Conservation (phyloP, 495 filamentous ascomycete species). For the Lasiosphaeria hispida region DNA sequence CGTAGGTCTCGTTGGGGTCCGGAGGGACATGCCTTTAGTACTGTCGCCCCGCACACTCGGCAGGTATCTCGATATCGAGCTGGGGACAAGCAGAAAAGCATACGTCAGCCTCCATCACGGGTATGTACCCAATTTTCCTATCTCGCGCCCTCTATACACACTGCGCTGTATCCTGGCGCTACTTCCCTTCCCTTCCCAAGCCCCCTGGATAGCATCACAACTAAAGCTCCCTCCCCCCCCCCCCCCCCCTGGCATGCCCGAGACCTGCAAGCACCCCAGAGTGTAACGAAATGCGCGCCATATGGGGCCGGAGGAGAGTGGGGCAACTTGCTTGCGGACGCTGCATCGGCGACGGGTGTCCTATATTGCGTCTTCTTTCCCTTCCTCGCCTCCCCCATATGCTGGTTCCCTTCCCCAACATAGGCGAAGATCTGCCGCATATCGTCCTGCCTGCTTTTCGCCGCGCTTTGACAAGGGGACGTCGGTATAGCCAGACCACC, state of each 20-base stretch:
- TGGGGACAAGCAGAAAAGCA: neutral
- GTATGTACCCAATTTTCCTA: neutral
- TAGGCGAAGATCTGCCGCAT: constrained; percentile 13
- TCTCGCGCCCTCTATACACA: neutral
- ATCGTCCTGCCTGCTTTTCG: neutral
- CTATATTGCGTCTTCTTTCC: constrained; percentile 11
- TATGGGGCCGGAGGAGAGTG: neutral
- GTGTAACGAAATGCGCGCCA: constrained; percentile 3
- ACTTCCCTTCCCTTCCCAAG: neutral
- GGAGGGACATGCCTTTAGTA: constrained; percentile 1
- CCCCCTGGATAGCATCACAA: constrained; percentile 5
- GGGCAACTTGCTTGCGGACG: neutral
- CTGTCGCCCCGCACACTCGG: neutral
- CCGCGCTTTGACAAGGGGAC: constrained; percentile 6
- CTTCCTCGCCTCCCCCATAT: neutral
- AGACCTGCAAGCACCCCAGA: constrained; percentile 9
- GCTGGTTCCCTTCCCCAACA: constrained; percentile 9
- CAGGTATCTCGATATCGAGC: constrained; percentile 4
- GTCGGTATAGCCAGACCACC: neutral
- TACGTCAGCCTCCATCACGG: constrained; percentile 4
- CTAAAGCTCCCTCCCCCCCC: neutral
- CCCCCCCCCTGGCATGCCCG: neutral
- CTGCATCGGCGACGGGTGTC: constrained; percentile 17
- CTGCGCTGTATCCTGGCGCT: neutral
- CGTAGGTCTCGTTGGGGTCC: neutral